phyloP scores from a whole-genome alignment of 805 yeast genomes.

The Barnettozyma sp. region DNA sequence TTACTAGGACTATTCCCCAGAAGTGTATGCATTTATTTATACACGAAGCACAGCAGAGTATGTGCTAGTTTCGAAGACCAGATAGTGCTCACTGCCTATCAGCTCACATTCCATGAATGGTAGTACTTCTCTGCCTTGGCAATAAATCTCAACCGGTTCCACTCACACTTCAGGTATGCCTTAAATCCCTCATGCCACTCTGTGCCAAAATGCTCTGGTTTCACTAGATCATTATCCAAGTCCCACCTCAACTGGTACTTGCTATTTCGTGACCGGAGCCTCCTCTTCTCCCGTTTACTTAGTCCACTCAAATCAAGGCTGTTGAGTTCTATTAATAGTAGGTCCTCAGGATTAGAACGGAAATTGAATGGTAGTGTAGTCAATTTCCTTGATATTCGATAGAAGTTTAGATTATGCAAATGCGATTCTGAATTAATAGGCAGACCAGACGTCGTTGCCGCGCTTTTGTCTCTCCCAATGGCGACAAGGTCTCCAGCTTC shows the following conservation, averaged over 20 bases:
- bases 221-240: not conserved
- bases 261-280: not conserved
- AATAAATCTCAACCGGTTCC: conserved; percentile 9
- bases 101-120: not conserved
- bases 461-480: not conserved
- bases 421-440: not conserved
- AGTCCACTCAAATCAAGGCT: conserved; percentile 2
- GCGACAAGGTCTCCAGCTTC: not conserved
- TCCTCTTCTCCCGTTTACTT: conserved; percentile 1
- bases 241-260: conserved; percentile 6
- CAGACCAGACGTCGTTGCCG: not conserved
- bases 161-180: conserved; percentile 5
- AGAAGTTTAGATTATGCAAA: not conserved
- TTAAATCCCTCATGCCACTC: conserved; percentile 8
- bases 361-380: conserved; percentile 2
- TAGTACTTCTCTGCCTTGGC: conserved; percentile 2
- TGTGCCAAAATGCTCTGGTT: conserved; percentile 10
- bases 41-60: no score
- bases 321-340: conserved; percentile 1
- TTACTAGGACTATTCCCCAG: no score
- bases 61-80: no score
- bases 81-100: no score
- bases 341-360: not conserved
- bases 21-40: no score
- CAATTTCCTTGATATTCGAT: not conserved